Percentiles rank a stretch among this genome's conserved stretches.
Evolutionary conservation across 2,329 filamentous ascomycete genomes (phyloP).

Genomic region (Nemania serpens): DNA sequence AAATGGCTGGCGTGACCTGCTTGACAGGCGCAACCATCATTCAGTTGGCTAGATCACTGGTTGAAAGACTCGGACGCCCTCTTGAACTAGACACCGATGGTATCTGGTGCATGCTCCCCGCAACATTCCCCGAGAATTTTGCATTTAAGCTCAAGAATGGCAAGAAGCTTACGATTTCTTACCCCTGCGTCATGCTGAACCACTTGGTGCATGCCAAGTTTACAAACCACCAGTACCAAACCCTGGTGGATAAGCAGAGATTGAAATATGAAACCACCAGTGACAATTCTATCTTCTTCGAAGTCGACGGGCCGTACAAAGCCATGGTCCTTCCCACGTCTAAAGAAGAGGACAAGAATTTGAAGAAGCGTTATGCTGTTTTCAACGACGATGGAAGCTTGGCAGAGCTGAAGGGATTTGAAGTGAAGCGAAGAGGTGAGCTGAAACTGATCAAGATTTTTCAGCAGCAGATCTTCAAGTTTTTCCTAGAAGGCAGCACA

Average conservation of each 20-base stretch:
- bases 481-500: slow-evolving; percentile 91
- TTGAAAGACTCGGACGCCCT: slow-evolving; percentile 90
- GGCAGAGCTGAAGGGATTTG: slow-evolving; percentile 95
- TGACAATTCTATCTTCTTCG: slow-evolving; percentile 99
- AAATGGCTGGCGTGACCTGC: slow-evolving; percentile 99
- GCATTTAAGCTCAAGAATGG: slow-evolving; percentile 91
- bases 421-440: slow-evolving; percentile 96
- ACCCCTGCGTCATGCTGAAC: slow-evolving; percentile 98
- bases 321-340: slow-evolving; percentile 98
- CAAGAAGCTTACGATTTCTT: slow-evolving; percentile 95
- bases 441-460: slow-evolving; percentile 99
- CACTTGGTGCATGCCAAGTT: slow-evolving; percentile 93
- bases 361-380: slow-evolving; percentile 98
- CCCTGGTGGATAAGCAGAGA: slow-evolving; percentile 74
- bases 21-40: slow-evolving; percentile 96
- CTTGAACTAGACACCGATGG: slow-evolving; percentile 96
- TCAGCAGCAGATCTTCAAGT: slow-evolving; percentile 98
- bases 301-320: slow-evolving; percentile 96
- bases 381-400: slow-evolving; percentile 98
- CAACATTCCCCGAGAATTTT: slow-evolving; percentile 96
- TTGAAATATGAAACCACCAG: slow-evolving; percentile 96
- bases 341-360: slow-evolving; percentile 98
- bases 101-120: slow-evolving; percentile 99
- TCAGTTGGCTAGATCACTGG: slow-evolving; percentile 90
- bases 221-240: slow-evolving; percentile 98